Percentiles rank a stretch among this genome's conserved stretches.
These are phyloP conservation scores for Eruca vesicaria DNA, from an alignment of 441 rosid genomes.

Conservation along the genomic window DNA sequence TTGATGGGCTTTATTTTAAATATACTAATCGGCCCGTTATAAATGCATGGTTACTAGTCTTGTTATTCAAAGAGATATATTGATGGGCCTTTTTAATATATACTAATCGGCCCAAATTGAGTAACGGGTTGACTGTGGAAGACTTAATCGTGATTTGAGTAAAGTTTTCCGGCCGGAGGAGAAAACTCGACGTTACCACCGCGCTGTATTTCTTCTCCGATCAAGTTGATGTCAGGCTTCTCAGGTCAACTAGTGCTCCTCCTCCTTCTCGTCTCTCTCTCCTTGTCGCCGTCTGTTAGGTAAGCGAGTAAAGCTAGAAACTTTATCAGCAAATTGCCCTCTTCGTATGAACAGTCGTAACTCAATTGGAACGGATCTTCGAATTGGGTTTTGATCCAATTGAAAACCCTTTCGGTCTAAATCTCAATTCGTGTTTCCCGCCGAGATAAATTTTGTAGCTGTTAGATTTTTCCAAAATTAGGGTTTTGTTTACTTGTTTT, in stretches of 20 bases:
- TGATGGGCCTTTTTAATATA: not conserved
- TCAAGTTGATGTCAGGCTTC: slow-evolving; percentile 15
- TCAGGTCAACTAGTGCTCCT: not conserved
- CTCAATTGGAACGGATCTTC: slow-evolving; percentile 2
- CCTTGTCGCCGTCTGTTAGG: slow-evolving; percentile 23
- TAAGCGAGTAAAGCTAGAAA: slow-evolving; percentile 12
- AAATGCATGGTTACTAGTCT: too few relatives aligned
- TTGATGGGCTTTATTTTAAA: too few relatives aligned
- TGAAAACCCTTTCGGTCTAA: not conserved
- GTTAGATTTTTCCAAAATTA: not conserved
- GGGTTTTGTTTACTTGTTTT: not conserved
- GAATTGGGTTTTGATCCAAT: not conserved
- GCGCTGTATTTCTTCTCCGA: not conserved
- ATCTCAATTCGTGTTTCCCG: not conserved
- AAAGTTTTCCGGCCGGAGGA: not conserved
- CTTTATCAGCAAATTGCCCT: not conserved
- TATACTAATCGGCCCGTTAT: too few relatives aligned
- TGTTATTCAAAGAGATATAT: not conserved
- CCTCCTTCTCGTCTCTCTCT: slow-evolving; percentile 8
- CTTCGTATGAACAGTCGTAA: not conserved
- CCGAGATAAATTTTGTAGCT: not conserved
- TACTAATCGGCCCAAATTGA: not conserved
- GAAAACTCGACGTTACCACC: not conserved
- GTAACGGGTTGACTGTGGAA: not conserved
- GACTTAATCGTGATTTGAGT: not conserved